phyloP scores from a whole-genome alignment of 2,329 filamentous ascomycete genomes.

The Diaporthe aspalathi region DNA sequence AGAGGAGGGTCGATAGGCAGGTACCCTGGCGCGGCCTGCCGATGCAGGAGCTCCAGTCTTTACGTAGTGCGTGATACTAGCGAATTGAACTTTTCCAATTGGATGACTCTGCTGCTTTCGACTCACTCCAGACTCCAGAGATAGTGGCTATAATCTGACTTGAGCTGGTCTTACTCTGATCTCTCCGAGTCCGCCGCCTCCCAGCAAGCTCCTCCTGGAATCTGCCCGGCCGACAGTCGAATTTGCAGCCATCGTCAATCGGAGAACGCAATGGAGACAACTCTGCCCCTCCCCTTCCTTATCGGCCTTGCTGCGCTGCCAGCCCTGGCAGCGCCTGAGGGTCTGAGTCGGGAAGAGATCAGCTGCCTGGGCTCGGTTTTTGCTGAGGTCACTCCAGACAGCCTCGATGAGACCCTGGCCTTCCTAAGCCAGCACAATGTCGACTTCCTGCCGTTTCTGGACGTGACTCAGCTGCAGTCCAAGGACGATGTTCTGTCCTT shows the following conservation, averaged over 20 bases:
- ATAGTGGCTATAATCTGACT: conserved; percentile 22
- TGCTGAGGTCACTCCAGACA: conserved; percentile 60
- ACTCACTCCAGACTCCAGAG: conserved; percentile 33
- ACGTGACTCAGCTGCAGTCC: conserved; percentile 76
- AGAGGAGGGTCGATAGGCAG: not conserved
- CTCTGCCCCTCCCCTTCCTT: conserved; percentile 72
- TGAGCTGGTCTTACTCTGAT: conserved; percentile 4
- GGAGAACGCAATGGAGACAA: conserved; percentile 68
- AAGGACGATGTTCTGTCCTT: conserved; percentile 81
- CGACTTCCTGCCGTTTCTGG: conserved; percentile 76
- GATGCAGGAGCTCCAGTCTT: conserved; percentile 44
- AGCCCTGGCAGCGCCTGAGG: conserved; percentile 58
- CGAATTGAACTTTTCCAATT: conserved; percentile 40
- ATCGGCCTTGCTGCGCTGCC: conserved; percentile 66
- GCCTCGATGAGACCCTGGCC: conserved; percentile 55
- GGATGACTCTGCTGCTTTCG: conserved; percentile 28
- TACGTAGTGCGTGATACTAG: conserved; percentile 38
- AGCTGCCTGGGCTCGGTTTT: conserved; percentile 70
- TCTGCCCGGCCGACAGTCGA: not conserved
- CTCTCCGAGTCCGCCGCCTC: not conserved
- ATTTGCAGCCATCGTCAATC: conserved; percentile 12
- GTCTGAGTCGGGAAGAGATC: conserved; percentile 67
- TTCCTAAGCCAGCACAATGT: conserved; percentile 63
- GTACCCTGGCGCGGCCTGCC: conserved; percentile 38
- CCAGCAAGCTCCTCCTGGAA: not conserved